Evolutionary conservation across 2,329 filamentous ascomycete species (phyloP).

Genomic region (Tricladium varicosporioides): DNA sequence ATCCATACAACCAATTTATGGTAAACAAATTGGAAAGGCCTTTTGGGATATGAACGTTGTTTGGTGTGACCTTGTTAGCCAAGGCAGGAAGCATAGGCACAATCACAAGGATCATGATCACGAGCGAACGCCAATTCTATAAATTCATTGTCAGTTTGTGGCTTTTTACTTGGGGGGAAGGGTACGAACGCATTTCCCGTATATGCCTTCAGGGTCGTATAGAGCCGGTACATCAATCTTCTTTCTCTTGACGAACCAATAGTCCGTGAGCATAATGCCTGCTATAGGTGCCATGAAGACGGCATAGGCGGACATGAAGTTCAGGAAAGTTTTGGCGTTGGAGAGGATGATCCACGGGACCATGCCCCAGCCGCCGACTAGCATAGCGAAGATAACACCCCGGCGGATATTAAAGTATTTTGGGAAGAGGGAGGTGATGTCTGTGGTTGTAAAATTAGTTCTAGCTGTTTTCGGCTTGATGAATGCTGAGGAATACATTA

Average conservation of each 20-base stretch:
- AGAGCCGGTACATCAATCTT: conserved; percentile 34
- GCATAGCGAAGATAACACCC: conserved; percentile 40
- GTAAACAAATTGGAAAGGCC: conserved; percentile 8
- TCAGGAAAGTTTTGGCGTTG: conserved; percentile 24
- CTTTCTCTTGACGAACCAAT: conserved; percentile 29
- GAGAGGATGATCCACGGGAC: conserved; percentile 45
- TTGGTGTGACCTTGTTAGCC: conserved; percentile 10
- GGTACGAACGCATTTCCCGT: conserved; percentile 10
- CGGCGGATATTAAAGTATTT: conserved; percentile 47
- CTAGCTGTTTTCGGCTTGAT: no score
- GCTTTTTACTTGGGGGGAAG: not conserved
- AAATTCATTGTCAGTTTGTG: not conserved
- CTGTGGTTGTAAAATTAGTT: not conserved
- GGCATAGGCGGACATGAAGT: conserved; percentile 29
- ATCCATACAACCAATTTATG: conserved; percentile 16
- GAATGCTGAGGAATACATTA: not conserved
- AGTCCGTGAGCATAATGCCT: conserved; percentile 36
- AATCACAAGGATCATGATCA: conserved; percentile 10
- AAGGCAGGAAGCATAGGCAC: conserved; percentile 13
- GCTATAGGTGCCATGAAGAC: conserved; percentile 37
- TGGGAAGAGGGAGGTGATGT: conserved; percentile 46
- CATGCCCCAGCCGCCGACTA: conserved; percentile 43
- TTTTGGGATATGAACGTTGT: conserved; percentile 7
- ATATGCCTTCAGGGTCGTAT: conserved; percentile 23
- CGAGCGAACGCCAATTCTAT: conserved; percentile 11